Evolutionary conservation across 192 early-diverging fungal species (phyloP).

Genomic region (Backusella mclennaniae): DNA sequence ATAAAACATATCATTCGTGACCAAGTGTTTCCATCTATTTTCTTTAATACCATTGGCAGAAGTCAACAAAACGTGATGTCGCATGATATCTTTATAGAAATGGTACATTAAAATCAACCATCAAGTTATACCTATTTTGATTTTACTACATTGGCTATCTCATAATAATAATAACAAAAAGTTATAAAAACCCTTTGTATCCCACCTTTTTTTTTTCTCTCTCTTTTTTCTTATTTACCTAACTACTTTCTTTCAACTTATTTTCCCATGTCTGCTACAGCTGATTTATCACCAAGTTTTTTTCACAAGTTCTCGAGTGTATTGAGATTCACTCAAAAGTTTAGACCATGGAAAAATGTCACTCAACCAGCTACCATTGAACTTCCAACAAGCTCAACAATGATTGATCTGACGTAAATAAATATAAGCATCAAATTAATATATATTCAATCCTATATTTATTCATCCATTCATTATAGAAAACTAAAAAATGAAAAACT

Average conservation of each 20-base stretch:
- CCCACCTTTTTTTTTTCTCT: not conserved
- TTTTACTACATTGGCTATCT: not conserved
- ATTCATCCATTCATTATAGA: not conserved
- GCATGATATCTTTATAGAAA: not conserved
- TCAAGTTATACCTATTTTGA: not conserved
- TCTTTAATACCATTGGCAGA: not conserved
- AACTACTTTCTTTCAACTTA: not conserved
- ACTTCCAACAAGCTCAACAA: not conserved
- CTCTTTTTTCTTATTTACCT: not conserved
- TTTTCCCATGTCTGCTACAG: not conserved
- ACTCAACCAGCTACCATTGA: not conserved
- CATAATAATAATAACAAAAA: not conserved
- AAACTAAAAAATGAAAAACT: not conserved
- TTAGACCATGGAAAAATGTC: not conserved
- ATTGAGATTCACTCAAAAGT: not conserved
- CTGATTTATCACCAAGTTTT: slow-evolving; percentile 5
- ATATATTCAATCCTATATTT: not conserved
- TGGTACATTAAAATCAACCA: not conserved
- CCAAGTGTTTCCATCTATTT: not conserved
- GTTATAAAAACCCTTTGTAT: not conserved
- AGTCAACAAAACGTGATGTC: not conserved
- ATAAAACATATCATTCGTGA: not conserved
- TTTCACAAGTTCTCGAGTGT: slow-evolving; percentile 1
- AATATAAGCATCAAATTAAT: not conserved
- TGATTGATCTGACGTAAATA: not conserved